Percentiles rank a stretch among this genome's conserved stretches.
phyloP scores from a whole-genome alignment of 2,329 filamentous ascomycete species.

The Rhinocladiella similis region DNA sequence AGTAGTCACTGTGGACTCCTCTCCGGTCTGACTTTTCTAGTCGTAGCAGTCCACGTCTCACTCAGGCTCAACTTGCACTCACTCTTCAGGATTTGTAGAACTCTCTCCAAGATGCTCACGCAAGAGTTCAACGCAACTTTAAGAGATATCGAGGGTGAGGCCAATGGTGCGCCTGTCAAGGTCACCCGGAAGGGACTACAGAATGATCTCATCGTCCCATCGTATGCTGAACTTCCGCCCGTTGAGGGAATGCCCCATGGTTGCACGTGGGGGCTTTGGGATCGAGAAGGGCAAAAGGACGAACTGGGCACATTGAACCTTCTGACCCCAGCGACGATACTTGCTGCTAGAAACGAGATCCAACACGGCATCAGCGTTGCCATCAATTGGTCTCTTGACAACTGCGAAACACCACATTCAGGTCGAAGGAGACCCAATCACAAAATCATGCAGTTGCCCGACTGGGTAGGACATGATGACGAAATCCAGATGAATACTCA shows the following conservation, averaged over 20 bases:
- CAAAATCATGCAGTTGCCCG: constrained; percentile 48
- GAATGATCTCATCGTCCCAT: not conserved
- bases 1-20: too few relatives aligned
- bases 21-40: too few relatives aligned
- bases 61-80: not conserved
- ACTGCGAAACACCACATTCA: constrained; percentile 55
- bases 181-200: not conserved
- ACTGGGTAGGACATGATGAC: constrained; percentile 45
- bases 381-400: constrained; percentile 55
- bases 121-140: not conserved
- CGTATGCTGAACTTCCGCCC: constrained; percentile 51
- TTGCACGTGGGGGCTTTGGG: constrained; percentile 62
- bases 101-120: not conserved
- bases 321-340: constrained; percentile 55
- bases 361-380: constrained; percentile 56
- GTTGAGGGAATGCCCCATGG: constrained; percentile 55
- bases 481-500: constrained; percentile 50
- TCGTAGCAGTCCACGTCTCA: not conserved
- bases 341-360: constrained; percentile 52
- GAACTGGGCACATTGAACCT: constrained; percentile 54
- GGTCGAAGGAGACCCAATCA: constrained; percentile 51
- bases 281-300: constrained; percentile 47
- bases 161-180: not conserved
- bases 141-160: not conserved
- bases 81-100: not conserved